Evolutionary conservation across 1,284 basidiomycete species (phyloP), one percentile per base, ranked within the genome.

Genomic region (Austroboletus novae-zelandiae): DNA sequence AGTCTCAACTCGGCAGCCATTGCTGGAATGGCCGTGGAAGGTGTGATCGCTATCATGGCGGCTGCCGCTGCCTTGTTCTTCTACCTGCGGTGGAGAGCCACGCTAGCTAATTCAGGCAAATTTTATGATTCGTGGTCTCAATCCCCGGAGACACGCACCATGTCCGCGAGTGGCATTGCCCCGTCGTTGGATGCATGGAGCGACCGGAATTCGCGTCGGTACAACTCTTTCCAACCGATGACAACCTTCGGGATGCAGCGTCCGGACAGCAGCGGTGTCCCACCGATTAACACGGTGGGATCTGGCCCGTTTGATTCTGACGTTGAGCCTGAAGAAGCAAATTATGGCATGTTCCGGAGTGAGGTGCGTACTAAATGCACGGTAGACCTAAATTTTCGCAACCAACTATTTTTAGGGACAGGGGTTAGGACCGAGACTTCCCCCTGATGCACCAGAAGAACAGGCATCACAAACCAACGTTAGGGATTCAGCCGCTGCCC

Each of bases 1-100:
- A 34, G 40, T n/a, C 40, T 67, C 17, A 48, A 55, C 29, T 54
- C 64, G 13, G 66, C 64, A 29, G 53, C 45, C 9, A 63, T 65
- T n/a, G 60, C 51, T 18, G 64, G 64, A 13, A 46, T 65, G 4
- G 52, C 53, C 9, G 37, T 63, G 1, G 55, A 59, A 31, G 50
- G 42, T 1, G 47, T 50, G 9, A 25, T 56, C 4, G 58, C 62
- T 13, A 14, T 54, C 20, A 31, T 61, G 4, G 61, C 64, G n/a
- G 43, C 53, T 0, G 53, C 30, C 2, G 50, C 45, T 2, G 62
- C 63, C 0, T 27, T 50, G 37, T 42, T 65, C 23, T 65, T 65
- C 48, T 62, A 62, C 31, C 37, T 53, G 17, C 63, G 61, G 11
- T 67, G 62, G 61, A 61, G 47, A 50, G 40, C 43, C 7, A 46